Evolutionary conservation across 768 basidiomycete genomes (phyloP).

Genomic region (Xerocomus spinulosus): DNA sequence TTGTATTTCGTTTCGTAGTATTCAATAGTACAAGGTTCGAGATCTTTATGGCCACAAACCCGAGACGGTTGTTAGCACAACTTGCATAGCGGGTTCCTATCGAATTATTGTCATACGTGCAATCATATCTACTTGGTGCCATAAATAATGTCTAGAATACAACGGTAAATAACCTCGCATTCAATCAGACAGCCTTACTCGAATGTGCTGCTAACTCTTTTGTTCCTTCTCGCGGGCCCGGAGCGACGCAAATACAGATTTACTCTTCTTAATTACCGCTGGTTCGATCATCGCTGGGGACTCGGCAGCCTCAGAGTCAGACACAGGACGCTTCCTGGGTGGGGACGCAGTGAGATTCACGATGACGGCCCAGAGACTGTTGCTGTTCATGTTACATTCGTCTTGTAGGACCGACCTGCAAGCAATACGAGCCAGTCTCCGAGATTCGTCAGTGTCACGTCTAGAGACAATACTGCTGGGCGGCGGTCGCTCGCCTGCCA

Average conservation of each 20-base stretch:
- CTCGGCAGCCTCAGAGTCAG: conserved; percentile 12
- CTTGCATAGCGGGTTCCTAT: too few species aligned
- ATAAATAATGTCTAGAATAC: conserved; percentile 3
- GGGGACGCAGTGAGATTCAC: conserved; percentile 57
- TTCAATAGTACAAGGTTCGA: too few species aligned
- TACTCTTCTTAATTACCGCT: conserved; percentile 19
- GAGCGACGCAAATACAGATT: conserved; percentile 25
- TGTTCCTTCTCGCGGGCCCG: conserved; percentile 11
- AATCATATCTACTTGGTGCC: too few species aligned
- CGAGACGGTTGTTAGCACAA: too few species aligned
- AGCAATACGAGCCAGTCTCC: conserved; percentile 66
- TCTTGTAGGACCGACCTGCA: conserved; percentile 61
- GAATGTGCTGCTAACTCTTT: neutral
- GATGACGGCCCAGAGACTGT: conserved; percentile 67
- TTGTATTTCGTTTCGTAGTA: too few species aligned
- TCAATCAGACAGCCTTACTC: neutral
- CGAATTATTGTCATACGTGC: too few species aligned
- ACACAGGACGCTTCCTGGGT: conserved; percentile 37
- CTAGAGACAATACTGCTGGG: conserved; percentile 90
- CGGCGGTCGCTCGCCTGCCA: conserved; percentile 85
- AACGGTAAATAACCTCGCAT: neutral
- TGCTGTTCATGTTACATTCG: conserved; percentile 55
- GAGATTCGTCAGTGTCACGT: conserved; percentile 79
- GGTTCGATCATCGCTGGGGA: neutral
- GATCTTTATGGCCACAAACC: too few species aligned